Conservation (phyloP, 495 filamentous ascomycete species). For the Pseudotulostoma volvatum region DNA sequence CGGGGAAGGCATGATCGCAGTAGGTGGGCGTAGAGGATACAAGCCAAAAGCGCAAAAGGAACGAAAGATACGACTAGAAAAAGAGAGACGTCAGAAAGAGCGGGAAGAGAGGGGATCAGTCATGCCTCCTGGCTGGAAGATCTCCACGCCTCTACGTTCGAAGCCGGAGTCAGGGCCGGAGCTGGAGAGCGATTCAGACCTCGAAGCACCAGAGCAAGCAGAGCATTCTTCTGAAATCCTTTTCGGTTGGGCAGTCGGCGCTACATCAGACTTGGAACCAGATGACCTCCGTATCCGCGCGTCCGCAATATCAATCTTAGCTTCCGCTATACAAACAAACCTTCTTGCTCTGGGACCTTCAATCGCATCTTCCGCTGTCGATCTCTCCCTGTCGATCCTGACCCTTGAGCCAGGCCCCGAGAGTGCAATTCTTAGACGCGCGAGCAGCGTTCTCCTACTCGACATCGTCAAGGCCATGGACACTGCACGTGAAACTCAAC, state of each 20-base stretch:
- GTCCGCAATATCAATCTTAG: slow-evolving; percentile 62
- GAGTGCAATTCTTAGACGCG: slow-evolving; percentile 54
- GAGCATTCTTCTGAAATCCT: slow-evolving; percentile 48
- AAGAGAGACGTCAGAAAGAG: slow-evolving; percentile 27
- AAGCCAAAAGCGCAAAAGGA: slow-evolving; percentile 38
- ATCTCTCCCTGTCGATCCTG: slow-evolving; percentile 49
- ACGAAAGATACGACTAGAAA: slow-evolving; percentile 30
- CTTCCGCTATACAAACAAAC: slow-evolving; percentile 48
- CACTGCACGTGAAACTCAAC: slow-evolving; percentile 27
- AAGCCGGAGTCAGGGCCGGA: slow-evolving; percentile 24
- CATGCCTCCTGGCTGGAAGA: slow-evolving; percentile 19
- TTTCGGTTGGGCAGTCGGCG: slow-evolving; percentile 54
- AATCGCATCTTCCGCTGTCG: slow-evolving; percentile 41
- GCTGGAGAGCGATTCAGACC: slow-evolving; percentile 24
- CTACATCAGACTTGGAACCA: slow-evolving; percentile 29
- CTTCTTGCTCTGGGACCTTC: slow-evolving; percentile 40
- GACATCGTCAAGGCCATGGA: slow-evolving; percentile 52
- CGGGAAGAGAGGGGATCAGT: slow-evolving; percentile 16
- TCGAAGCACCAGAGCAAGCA: slow-evolving; percentile 31
- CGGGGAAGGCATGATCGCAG: slow-evolving; percentile 43
- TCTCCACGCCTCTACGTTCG: slow-evolving; percentile 9
- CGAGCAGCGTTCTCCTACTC: slow-evolving; percentile 53
- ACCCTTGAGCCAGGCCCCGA: slow-evolving; percentile 46
- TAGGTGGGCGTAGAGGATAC: slow-evolving; percentile 45
- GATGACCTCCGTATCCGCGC: slow-evolving; percentile 68